Evolutionary conservation across 768 basidiomycete genomes (phyloP), one percentile per base, ranked within the genome.

Genomic region (Boletus bicolor): DNA sequence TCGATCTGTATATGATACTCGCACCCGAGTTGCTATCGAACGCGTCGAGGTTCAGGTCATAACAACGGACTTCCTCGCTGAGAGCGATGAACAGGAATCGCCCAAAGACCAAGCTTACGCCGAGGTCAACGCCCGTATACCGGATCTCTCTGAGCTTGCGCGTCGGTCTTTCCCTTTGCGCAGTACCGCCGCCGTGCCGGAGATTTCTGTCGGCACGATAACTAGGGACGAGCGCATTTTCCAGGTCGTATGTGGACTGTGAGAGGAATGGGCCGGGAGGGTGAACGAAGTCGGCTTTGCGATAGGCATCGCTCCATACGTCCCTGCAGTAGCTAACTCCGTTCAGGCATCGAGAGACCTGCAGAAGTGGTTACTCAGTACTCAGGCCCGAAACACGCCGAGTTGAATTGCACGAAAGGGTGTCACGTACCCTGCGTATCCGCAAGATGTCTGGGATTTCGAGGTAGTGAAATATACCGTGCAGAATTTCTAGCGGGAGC

Each of bases 231-330:
- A 68, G 54, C 1, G 32, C 42, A 1, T 44, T 35, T 55, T 67
- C 65, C 10, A 67, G 44, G 28, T 60, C 60, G 28, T 15, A 35
- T 7, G 55, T 51, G 5, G 56, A 53, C 21, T 66, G 64, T 1
- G 46, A 58, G 35, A 24, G 51, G 14, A 58, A 56, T 12, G 63
- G 66, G 0, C 65, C 65, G 1, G 65, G 61, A 26, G 56, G 64
- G 21, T 48, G 47, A 49, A 65, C 24, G 28, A 30, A 30, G 28
- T 30, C 6, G 28, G 28, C 28, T 7, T 30, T 30, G 28, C 28
- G 28, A 30, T 30, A 30, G 1, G 28, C 28, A 7, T 30, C 28
- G 28, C 28, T 30, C 28, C 28, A 30, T 7, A 30, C 28, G 28
- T 30, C 28, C 28, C 28, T 30, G 6, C 28, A 30, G 28, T 30